Evolutionary conservation across 345 rosid genomes (phyloP).

Genomic region (Arabidopsis arenosa): DNA sequence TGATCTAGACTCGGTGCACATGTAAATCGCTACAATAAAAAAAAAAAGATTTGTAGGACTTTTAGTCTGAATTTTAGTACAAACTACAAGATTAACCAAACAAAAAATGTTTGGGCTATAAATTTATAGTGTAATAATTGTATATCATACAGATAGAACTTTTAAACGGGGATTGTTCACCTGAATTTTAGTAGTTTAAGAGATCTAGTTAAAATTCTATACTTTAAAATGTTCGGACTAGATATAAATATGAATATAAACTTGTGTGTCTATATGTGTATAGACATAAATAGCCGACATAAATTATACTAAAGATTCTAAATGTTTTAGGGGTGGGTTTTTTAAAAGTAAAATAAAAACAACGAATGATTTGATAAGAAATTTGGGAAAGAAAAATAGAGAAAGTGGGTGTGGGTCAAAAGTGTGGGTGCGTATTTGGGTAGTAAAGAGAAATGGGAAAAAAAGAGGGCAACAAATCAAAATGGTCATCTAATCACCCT

Average conservation of each 20-base stretch:
- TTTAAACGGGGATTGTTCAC: not conserved
- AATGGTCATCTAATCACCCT: conserved; percentile 51
- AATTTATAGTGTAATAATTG: not conserved
- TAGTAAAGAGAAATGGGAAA: conserved; percentile 23
- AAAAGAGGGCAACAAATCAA: conserved; percentile 38
- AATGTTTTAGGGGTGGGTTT: conserved; percentile 3
- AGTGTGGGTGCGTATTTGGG: conserved; percentile 44
- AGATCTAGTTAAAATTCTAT: not conserved
- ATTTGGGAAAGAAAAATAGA: conserved; percentile 11
- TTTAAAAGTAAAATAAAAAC: not conserved
- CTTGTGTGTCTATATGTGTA: conserved; percentile 33
- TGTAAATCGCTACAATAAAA: not conserved
- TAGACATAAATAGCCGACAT: conserved; percentile 24
- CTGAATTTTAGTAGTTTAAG: not conserved
- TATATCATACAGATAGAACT: not conserved
- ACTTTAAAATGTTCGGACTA: conserved; percentile 9
- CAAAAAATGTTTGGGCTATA: not conserved
- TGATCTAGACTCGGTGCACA: not conserved
- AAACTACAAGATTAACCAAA: not conserved
- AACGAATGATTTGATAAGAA: conserved; percentile 21
- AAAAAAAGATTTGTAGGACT: not conserved
- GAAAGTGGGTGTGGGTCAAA: conserved; percentile 41
- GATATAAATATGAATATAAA: conserved; percentile 1
- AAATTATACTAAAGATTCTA: conserved; percentile 14
- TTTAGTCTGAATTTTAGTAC: not conserved